Evolutionary conservation across 108 stramenopile genomes (phyloP), one percentile per base, ranked within the genome.

Genomic region (Skeletonema tropicum): DNA sequence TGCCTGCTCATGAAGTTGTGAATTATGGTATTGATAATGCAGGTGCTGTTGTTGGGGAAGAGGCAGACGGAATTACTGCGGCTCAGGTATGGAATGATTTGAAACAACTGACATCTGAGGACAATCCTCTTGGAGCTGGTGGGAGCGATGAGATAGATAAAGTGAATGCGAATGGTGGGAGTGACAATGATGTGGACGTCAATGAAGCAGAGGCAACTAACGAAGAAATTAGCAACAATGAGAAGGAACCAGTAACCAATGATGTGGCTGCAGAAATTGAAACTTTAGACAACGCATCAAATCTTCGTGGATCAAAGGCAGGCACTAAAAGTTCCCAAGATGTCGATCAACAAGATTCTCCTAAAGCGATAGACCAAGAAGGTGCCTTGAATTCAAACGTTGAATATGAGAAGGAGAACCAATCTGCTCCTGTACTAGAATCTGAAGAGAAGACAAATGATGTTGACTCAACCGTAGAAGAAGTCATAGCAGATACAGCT

Each of bases 1-100:
- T 79, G n/a, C 71, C 71, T 63, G 23, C 61, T 23, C 52, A 55
- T 55, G 52, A 55, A 55, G 52, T 55, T 25, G 0, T 41, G 39
- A 13, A 41, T 41, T 12, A 41, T 41, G 39, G 39, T 41, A 3
- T 41, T 41, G 39, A 41, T 3, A 13, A 29, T 29, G 26, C 39
- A 41, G 39, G 11, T 12, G 13, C 32, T 45, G 42, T 45, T 15
- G 14, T 5, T 5, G 42, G 42, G 42, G 42, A 45, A 45, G 42
- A 45, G 42, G 42, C 42, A n/a, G 42, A 5, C 15, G 42, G 4
- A 45, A 45, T 15, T 45, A 45, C 42, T 45, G 42, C 0, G 42
- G 42, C 52, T 5, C 23, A 55, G 52, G n/a, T 55, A 23, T 55
- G 15, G 23, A 55, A 55, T 55, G 52, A 55, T 25, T 23, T 21